phyloP scores from a whole-genome alignment of 495 filamentous ascomycete species.

The Trichoderma virens region DNA sequence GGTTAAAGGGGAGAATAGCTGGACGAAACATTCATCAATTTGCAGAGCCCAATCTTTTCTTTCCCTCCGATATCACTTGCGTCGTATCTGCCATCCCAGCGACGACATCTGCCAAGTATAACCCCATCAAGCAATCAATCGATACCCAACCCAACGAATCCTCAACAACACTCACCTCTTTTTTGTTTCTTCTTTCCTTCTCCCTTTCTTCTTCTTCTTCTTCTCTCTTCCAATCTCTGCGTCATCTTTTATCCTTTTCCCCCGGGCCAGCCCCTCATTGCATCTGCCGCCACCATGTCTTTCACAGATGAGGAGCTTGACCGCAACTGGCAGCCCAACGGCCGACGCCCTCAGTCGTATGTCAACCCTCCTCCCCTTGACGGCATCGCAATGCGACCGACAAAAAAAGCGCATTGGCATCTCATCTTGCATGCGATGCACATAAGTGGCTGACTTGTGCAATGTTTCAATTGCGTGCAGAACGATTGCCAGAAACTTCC shows the following conservation, averaged over 20 bases:
- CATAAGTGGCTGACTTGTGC: not conserved
- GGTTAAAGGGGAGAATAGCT: not conserved
- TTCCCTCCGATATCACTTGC: not conserved
- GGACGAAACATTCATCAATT: constrained; percentile 3
- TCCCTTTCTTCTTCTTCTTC: not conserved
- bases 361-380: constrained; percentile 24
- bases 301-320: constrained; percentile 56
- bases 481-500: constrained; percentile 82
- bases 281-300: constrained; percentile 22
- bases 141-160: not conserved
- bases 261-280: not conserved
- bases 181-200: not conserved
- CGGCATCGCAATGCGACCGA: not conserved
- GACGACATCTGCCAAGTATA: not conserved
- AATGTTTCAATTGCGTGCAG: constrained; percentile 36
- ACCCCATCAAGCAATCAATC: not conserved
- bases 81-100: not conserved
- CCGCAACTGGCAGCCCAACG: constrained; percentile 69
- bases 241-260: not conserved
- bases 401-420: constrained; percentile 1
- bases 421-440: not conserved
- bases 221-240: not conserved
- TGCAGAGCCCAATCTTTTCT: constrained; percentile 1
- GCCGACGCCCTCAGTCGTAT: constrained; percentile 72
- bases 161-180: not conserved